Evolutionary conservation across 495 filamentous ascomycete genomes (phyloP).

Genomic region (Pyrenopolyporus hunteri): DNA sequence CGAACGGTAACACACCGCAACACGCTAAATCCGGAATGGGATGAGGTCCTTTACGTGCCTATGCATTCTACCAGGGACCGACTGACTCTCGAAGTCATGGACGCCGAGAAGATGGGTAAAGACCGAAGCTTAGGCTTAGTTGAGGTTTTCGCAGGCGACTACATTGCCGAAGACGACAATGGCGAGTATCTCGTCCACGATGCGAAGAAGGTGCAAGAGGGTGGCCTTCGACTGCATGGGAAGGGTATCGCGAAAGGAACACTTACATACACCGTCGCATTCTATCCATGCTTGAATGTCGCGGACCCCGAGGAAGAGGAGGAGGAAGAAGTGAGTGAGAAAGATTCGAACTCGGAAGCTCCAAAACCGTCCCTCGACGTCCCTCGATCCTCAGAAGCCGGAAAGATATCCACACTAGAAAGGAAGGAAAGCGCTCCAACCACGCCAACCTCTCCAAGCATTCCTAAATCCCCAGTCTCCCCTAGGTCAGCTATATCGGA

Average conservation of each 20-base stretch:
- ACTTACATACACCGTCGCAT: conserved; percentile 83
- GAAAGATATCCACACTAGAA: conserved; percentile 46
- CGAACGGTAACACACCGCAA: conserved; percentile 95
- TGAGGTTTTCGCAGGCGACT: conserved; percentile 78
- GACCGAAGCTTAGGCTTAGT: conserved; percentile 83
- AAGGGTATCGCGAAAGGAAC: conserved; percentile 75
- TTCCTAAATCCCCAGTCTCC: conserved; percentile 39
- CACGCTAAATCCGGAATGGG: conserved; percentile 93
- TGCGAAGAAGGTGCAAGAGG: conserved; percentile 65
- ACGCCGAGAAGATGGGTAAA: conserved; percentile 84
- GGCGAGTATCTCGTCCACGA: conserved; percentile 86
- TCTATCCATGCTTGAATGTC: conserved; percentile 87
- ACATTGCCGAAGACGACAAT: conserved; percentile 74
- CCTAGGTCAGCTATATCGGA: conserved; percentile 42
- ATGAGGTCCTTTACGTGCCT: conserved; percentile 94
- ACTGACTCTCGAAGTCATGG: conserved; percentile 92
- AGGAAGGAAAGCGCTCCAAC: conserved; percentile 37
- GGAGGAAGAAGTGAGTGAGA: conserved; percentile 46
- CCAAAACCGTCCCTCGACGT: conserved; percentile 47
- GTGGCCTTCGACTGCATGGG: conserved; percentile 68
- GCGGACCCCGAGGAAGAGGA: conserved; percentile 80
- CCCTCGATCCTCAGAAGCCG: conserved; percentile 47
- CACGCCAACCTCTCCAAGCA: conserved; percentile 44
- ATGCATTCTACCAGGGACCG: conserved; percentile 87
- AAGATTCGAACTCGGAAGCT: conserved; percentile 40